Evolutionary conservation across 257 asterid genomes (phyloP), one percentile per base, ranked within the genome.

Genomic region (Solanum piurae): DNA sequence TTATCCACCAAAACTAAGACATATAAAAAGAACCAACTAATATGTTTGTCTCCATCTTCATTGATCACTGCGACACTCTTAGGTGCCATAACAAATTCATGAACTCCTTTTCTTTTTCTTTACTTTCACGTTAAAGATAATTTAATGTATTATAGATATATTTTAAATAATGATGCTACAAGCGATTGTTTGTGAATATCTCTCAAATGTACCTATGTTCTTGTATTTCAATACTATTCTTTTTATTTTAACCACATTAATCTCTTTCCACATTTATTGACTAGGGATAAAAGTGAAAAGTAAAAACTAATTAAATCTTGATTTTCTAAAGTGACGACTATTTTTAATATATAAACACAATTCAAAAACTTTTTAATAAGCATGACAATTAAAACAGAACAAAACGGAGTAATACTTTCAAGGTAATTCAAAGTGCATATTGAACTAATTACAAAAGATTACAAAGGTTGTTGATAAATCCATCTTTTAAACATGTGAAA

Each of bases 1-100:
- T 1, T 52, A 0, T 16, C 62, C 0, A 16, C 0, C 9, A 52
- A 52, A 0, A 6, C 23, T 52, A 52, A 16, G 23, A 2, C 4
- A 16, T 52, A 52, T 6, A 16, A 0, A 16, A 52, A 16, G 1
- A 6, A 6, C 3, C 23, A 52, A 52, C 62, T 0, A 52, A 0
- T 52, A 16, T 52, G 16, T 52, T 52, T 6, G 1, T 52, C 8
- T 49, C 9, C 0, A 1, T 49, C 60, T 5, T 52, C 62, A 52
- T 52, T 52, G 23, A 16, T 16, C 62, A 52, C 62, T 52, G 16
- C 62, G 23, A 5, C 23, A 52, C 23, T 1, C 62, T 52, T 6
- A 5, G 3, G 20, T 52, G 62, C 1, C 58, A 5, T 4, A 49
- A 49, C 58, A 49, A 16, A 52, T 16, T 16, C 64, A 55, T 7